Percentiles rank a stretch among this genome's conserved stretches.
phyloP scores from a whole-genome alignment of 2,329 filamentous ascomycete species.

The Venturia aucupariae region DNA sequence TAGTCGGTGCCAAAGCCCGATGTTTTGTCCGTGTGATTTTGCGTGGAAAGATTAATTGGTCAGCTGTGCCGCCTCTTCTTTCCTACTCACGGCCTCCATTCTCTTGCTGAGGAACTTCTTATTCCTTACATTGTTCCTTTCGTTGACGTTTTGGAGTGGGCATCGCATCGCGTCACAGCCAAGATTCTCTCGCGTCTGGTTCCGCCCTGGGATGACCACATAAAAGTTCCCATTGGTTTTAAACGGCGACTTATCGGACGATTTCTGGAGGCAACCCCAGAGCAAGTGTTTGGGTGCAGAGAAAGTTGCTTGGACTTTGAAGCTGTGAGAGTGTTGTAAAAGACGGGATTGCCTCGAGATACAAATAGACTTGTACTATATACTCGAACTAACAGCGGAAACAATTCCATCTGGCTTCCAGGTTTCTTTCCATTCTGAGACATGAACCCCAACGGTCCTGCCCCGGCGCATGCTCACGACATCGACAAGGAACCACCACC shows the following conservation, averaged over 20 bases:
- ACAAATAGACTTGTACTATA: background rate
- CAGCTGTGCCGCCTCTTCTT: background rate
- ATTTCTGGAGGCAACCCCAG: background rate
- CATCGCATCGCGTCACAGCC: background rate
- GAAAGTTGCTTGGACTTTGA: too few species aligned
- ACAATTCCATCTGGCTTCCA: background rate
- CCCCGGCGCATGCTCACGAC: background rate
- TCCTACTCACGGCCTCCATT: too few species aligned
- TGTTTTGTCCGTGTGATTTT: conserved; percentile 4
- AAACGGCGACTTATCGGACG: background rate
- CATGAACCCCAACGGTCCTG: background rate
- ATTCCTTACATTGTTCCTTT: background rate
- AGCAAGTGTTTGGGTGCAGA: too few species aligned
- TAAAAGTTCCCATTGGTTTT: background rate
- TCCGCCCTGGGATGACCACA: background rate
- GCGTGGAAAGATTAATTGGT: background rate
- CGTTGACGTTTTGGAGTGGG: background rate
- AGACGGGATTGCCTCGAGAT: background rate
- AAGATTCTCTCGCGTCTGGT: background rate
- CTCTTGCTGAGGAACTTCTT: background rate
- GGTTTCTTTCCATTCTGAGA: too few species aligned
- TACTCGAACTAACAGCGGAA: background rate
- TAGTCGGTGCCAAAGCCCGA: background rate
- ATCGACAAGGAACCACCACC: background rate
- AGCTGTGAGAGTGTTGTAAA: background rate